Base-by-base conservation (phyloP, 2,329 filamentous ascomycete species). In the Sporothrix phasma region DNA sequence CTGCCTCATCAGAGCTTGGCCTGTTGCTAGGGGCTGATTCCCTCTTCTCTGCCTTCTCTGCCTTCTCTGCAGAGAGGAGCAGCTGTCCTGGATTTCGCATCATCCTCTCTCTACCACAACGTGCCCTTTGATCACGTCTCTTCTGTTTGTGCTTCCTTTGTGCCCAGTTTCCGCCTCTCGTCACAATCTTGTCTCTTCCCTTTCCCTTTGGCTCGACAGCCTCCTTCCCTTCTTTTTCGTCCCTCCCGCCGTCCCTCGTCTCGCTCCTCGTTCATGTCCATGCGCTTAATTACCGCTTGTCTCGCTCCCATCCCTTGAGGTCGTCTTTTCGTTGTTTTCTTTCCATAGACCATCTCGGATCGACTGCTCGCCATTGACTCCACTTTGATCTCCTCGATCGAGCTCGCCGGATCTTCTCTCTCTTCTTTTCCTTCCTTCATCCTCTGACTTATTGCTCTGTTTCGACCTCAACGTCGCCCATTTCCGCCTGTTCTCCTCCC, bases 271-370 rank as follows among this genome's bases (percentile, higher is more conserved):
- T 37, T 22, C 53, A 41, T 11, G 19, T 5, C 19, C 39, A 17
- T 45, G 19, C 17, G 31, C 31, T 59, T 45, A 59, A 59, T 59
- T 45, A 34, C 56, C 31, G 56, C 39, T 59, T 45, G 56, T 59
- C 56, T 59, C 39, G 56, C 37, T 17, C 19, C 17, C 19, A 39
- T 59, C 41, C 41, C 41, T 59, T 26, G n/a, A 17, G 39, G 24
- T 26, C 22, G 15, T 19, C 22, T 31, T 45, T 43, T 41, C 17
- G 24, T 59, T 59, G 56, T 59, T 59, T 59, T 45, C 56, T 59
- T 59, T 59, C 24, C 39, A 26, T 22, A 15, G 15, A 43, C 39
- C 22, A n/a, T n/a, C n/a, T n/a, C n/a, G n/a, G n/a, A n/a, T n/a
- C n/a, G n/a, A n/a, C n/a, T n/a, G n/a, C n/a, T n/a, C n/a, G n/a